phyloP scores from a whole-genome alignment of 2,329 filamentous ascomycete species.

The Pseudonectria foliicola region DNA sequence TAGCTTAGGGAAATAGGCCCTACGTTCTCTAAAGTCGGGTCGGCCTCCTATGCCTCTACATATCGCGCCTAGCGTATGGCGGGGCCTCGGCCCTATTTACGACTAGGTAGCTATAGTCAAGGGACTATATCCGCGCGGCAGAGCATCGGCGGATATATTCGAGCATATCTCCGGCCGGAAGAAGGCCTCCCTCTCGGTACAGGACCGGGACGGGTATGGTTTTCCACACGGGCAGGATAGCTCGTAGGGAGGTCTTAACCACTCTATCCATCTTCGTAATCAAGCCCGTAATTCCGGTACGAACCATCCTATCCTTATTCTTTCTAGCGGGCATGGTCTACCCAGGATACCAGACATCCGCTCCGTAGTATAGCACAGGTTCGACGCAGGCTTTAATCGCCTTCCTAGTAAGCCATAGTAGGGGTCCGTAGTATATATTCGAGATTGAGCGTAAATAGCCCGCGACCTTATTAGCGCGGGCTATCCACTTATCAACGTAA shows the following conservation, averaged over 20 bases:
- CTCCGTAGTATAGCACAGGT: conserved; percentile 6
- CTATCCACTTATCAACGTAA: conserved; percentile 3
- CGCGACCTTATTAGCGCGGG: conserved; percentile 1
- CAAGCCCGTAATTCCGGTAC: no score
- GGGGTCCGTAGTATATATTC: conserved; percentile 4
- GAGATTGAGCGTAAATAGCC: conserved; percentile 2
- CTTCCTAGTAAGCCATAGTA: conserved; percentile 1
- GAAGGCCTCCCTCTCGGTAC: no score
- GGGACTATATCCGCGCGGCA: no score
- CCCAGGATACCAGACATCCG: conserved; percentile 7
- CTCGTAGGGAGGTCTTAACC: conserved; percentile 3
- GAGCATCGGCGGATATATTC: no score
- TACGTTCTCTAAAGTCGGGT: no score
- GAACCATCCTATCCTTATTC: conserved; percentile 1
- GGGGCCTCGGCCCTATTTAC: no score
- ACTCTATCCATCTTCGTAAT: conserved; percentile 6
- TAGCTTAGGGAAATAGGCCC: no score
- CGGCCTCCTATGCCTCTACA: no score
- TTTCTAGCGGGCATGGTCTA: conserved; percentile 2
- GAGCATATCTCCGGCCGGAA: no score
- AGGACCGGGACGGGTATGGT: conserved; percentile 4
- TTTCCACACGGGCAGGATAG: conserved; percentile 7
- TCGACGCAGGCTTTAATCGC: conserved; percentile 7
- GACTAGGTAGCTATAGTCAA: no score
- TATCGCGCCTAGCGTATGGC: no score